Evolutionary conservation across 305 asterid species (phyloP).

Genomic region (Fraxinus latifolia): DNA sequence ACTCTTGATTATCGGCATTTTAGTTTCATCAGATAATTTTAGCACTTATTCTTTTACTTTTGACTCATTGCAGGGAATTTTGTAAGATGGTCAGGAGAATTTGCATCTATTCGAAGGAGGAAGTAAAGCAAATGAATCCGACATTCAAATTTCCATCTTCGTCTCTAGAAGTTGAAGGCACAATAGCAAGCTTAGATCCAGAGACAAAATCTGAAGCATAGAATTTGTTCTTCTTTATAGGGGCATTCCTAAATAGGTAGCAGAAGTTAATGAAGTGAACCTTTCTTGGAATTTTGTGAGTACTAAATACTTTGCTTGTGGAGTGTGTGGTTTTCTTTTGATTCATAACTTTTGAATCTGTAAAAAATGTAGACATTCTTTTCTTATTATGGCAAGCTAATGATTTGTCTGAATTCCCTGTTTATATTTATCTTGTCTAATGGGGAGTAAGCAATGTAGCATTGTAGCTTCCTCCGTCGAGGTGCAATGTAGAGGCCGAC

Average conservation of each 20-base stretch:
- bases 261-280: slow-evolving; percentile 25
- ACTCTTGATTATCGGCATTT: neutral
- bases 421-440: neutral
- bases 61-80: slow-evolving; percentile 53
- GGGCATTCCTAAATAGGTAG: slow-evolving; percentile 23
- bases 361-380: slow-evolving; percentile 10
- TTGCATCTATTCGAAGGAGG: slow-evolving; percentile 60
- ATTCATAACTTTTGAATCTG: slow-evolving; percentile 13
- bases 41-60: neutral
- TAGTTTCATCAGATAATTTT: neutral
- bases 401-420: neutral
- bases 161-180: slow-evolving; percentile 39
- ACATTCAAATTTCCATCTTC: slow-evolving; percentile 47
- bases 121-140: slow-evolving; percentile 70
- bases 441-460: too few relatives aligned
- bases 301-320: slow-evolving; percentile 39
- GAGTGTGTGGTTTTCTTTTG: slow-evolving; percentile 24
- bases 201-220: slow-evolving; percentile 49
- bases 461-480: too few relatives aligned
- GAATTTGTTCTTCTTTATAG: slow-evolving; percentile 15
- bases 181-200: slow-evolving; percentile 36
- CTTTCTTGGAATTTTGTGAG: slow-evolving; percentile 9
- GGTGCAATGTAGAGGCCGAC: too few relatives aligned
- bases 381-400: neutral
- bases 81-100: slow-evolving; percentile 64